Base-by-base conservation (phyloP, 106 monocot species). In the Dioscorea dumetorum region DNA sequence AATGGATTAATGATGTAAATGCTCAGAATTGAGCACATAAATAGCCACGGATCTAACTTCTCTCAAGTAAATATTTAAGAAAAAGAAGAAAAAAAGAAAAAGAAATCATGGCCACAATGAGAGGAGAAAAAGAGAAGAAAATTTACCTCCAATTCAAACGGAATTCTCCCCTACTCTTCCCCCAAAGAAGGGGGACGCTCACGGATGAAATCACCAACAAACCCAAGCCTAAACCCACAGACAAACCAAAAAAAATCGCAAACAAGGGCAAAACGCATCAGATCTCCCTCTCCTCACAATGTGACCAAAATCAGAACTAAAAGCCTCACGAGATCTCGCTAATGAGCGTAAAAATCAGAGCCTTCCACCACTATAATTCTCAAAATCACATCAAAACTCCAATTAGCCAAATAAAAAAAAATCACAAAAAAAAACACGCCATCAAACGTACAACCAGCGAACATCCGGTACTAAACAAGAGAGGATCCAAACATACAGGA, bases 251-350 rank as follows among this genome's bases (percentile, higher is more conserved):
- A 17, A 52, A 21, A 14, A 60, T 51, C 33, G 31, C n/a, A 21
- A 22, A 59, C 2, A 32, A 52, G 35, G 9, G 18, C 49, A 49
- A 67, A 67, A n/a, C 56, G 18, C 62, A 34, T 51, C 35, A 63
- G 63, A 76, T 76, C 76, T 57, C 69, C 54, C 13, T 51, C 54
- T 70, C 33, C 48, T 48, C 20, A 59, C 21, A 52, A 41, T 75
- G 60, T 31, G 14, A 75, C 13, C 35, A 15, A 22, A 62, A 61
- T 34, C 41, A 50, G 41, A 49, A 22, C 2, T 41, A 33, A 2
- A 57, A n/a, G 8, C 41, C 22, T 32, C 63, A 28, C 49, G 58
- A 60, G 60, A 74, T 67, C 74, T 67, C 60, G 12, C 54, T 18
- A 8, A 4, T 54, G 12, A 68, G 59, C 67, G 73, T 33, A 73